phyloP scores from a whole-genome alignment of 2,329 filamentous ascomycete genomes.

The Ascosphaera apis region DNA sequence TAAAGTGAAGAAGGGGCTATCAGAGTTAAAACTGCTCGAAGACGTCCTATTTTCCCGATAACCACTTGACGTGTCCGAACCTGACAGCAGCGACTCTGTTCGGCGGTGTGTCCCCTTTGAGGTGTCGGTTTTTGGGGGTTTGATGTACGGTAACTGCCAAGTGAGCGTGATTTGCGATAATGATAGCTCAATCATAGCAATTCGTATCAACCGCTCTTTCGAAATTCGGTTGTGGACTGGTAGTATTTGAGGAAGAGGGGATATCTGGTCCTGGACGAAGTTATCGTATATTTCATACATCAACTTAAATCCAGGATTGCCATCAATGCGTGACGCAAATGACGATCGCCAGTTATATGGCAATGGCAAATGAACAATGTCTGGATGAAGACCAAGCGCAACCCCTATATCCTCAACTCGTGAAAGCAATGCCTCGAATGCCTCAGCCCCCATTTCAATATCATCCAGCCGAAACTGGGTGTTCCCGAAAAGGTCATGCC shows the following conservation, averaged over 20 bases:
- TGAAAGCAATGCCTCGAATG: conserved; percentile 11
- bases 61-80: neutral
- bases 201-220: conserved; percentile 17
- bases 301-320: conserved; percentile 3
- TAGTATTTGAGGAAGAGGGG: conserved; percentile 12
- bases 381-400: conserved; percentile 2
- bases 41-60: neutral
- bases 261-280: conserved; percentile 16
- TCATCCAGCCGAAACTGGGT: too few species aligned
- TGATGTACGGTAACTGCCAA: neutral
- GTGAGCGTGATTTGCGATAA: conserved; percentile 11
- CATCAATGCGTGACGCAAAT: neutral
- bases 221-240: conserved; percentile 15
- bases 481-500: too few species aligned
- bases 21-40: neutral
- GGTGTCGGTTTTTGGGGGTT: neutral
- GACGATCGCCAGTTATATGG: conserved; percentile 5
- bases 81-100: neutral
- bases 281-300: conserved; percentile 14
- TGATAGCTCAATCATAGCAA: conserved; percentile 15
- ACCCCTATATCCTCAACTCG: conserved; percentile 1
- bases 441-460: conserved; percentile 4
- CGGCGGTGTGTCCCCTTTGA: neutral
- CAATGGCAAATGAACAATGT: conserved; percentile 8
- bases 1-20: conserved; percentile 4